phyloP scores from a whole-genome alignment of 768 basidiomycete genomes.

The Suillus discolor region DNA sequence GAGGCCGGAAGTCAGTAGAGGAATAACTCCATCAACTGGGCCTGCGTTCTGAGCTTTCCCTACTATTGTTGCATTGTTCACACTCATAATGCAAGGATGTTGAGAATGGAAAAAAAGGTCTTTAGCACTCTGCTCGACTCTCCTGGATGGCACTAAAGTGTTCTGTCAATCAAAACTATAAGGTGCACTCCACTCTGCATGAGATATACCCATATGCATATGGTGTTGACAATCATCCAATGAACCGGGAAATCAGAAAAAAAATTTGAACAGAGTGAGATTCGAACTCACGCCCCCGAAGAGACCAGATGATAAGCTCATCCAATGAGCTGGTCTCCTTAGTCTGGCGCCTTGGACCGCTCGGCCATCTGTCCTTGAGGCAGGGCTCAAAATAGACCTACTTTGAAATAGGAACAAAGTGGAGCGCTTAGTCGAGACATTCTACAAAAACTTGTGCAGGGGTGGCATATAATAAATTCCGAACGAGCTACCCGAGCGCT shows the following conservation, averaged over 20 bases:
- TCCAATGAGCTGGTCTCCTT: constrained; percentile 42
- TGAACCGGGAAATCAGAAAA: background rate
- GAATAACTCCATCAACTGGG: too few species aligned
- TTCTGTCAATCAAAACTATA: background rate
- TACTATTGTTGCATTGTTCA: too few species aligned
- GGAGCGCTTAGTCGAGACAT: too few species aligned
- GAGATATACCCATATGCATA: background rate
- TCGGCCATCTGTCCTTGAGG: constrained; percentile 70
- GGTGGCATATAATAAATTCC: too few species aligned
- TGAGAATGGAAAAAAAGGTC: background rate
- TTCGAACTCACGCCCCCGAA: constrained; percentile 20
- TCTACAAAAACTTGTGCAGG: too few species aligned
- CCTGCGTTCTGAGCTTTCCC: too few species aligned
- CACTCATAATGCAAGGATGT: background rate
- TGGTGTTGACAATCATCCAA: background rate
- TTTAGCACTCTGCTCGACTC: background rate
- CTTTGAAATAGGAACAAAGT: background rate
- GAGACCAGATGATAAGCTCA: constrained; percentile 9
- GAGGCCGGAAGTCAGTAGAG: background rate
- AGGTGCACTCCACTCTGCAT: background rate
- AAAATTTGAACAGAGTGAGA: constrained; percentile 17
- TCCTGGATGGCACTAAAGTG: background rate
- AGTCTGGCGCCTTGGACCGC: constrained; percentile 89
- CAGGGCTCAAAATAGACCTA: background rate
- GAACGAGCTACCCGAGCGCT: too few species aligned